phyloP scores from a whole-genome alignment of 441 rosid genomes.

The Manihot esculenta region DNA sequence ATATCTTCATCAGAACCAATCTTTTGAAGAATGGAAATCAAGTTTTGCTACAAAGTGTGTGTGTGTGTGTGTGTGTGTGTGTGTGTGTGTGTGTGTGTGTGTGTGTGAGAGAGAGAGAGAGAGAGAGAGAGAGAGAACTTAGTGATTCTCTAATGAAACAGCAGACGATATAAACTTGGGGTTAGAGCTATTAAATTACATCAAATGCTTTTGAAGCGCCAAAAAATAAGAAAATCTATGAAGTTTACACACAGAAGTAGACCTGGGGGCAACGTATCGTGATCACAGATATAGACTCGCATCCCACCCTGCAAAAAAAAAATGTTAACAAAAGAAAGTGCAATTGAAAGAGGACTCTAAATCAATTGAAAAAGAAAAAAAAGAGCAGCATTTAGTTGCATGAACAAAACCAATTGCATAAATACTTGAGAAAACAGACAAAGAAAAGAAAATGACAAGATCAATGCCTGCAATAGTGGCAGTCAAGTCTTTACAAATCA shows the following conservation, averaged over 20 bases:
- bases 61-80: too few relatives aligned
- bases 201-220: not conserved
- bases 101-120: not conserved
- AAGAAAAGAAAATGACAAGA: not conserved
- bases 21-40: too few relatives aligned
- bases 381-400: not conserved
- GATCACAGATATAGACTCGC: conserved; percentile 79
- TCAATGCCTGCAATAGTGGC: not conserved
- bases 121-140: not conserved
- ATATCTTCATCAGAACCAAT: too few relatives aligned
- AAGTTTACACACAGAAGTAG: conserved; percentile 10
- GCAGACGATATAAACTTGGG: not conserved
- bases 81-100: too few relatives aligned
- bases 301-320: conserved; percentile 68
- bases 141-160: conserved; percentile 5
- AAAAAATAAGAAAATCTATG: not conserved
- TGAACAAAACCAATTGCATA: not conserved
- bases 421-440: not conserved
- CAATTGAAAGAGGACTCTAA: not conserved
- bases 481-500: not conserved
- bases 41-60: too few relatives aligned
- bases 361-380: not conserved
- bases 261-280: conserved; percentile 93
- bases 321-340: conserved; percentile 10
- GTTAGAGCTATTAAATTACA: not conserved